A percentile compares a stretch with the other conserved stretches of the same genome.
Conservation (phyloP, 2,329 filamentous ascomycete genomes). For the Hypoxylon sp. region DNA sequence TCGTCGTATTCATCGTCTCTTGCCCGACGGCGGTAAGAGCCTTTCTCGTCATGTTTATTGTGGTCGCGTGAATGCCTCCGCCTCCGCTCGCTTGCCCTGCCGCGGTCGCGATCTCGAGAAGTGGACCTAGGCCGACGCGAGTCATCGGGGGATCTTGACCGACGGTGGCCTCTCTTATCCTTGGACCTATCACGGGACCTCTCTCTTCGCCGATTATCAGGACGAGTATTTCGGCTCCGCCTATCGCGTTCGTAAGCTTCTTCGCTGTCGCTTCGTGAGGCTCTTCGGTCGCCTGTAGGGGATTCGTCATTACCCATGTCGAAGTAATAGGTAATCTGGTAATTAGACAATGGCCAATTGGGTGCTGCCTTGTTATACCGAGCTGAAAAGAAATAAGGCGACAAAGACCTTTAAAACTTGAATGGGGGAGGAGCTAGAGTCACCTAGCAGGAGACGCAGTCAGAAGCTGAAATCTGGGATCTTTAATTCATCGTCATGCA, state of each 20-base stretch:
- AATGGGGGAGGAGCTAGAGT: too few relatives aligned
- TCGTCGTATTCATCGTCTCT: slow-evolving; percentile 35
- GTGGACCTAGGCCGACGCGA: slow-evolving; percentile 36
- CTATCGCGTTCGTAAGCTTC: slow-evolving; percentile 35
- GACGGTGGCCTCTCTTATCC: slow-evolving; percentile 36
- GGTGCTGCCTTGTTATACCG: background rate
- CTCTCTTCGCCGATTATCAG: slow-evolving; percentile 28
- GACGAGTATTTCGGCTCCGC: slow-evolving; percentile 32
- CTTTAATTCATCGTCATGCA: slow-evolving; percentile 1
- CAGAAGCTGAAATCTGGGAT: too few relatives aligned
- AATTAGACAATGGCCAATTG: background rate
- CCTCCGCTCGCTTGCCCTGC: slow-evolving; percentile 41
- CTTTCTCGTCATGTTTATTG: slow-evolving; percentile 42
- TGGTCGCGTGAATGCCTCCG: slow-evolving; percentile 48
- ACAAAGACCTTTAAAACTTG: too few relatives aligned
- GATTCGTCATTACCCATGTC: slow-evolving; percentile 29
- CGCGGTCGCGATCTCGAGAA: slow-evolving; percentile 42
- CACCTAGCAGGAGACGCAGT: too few relatives aligned
- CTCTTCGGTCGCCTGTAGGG: slow-evolving; percentile 12
- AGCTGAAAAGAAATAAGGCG: slow-evolving; percentile 22
- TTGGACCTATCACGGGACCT: slow-evolving; percentile 36
- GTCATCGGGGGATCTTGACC: slow-evolving; percentile 43
- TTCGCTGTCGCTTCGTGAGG: slow-evolving; percentile 30
- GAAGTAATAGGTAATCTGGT: too few relatives aligned
- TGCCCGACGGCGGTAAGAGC: slow-evolving; percentile 37